Base-by-base conservation (phyloP, 345 rosid genomes). In the Salix exigua region DNA sequence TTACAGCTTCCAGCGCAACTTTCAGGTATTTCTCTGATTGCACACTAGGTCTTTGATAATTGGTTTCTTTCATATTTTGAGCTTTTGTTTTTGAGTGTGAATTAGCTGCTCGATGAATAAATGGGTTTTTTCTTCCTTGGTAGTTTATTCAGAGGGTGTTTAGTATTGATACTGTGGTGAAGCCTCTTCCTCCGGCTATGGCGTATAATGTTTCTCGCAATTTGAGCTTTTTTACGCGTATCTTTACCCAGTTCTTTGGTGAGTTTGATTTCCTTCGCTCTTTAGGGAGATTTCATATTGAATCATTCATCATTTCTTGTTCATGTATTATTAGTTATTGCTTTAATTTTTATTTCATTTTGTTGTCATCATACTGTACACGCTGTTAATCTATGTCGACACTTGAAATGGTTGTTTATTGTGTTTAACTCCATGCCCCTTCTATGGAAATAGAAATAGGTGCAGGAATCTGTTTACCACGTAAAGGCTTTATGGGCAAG, bases 211-310 rank as follows among this genome's bases (percentile, higher is more conserved):
- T 83, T 72, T 91, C 99, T 65, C 94, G 97, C 70, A 95, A 93
- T 85, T 87, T 95, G 90, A 88, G 89, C 89, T 95, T 95, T 90
- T 93, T 95, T 87, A 89, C 91, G 0, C 94, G 99, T 75, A 95
- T 95, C 82, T 95, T 95, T 85, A 95, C 99, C 6, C 99, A 95
- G 87, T 95, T 95, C 87, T 95, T 93, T 78, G 97, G 99, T 95
- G 79, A 80, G 94, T 80, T 42, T 14, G 35, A 31, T 10, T 55
- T 76, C 25, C 17, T 13, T n/a, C 12, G 25, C 35, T 4, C 11
- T 53, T 21, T 17, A 11, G 38, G 14, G 8, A 33, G 51, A 64
- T 69, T 38, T 44, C 33, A 65, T 11, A 33, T 64, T 37, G 9
- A 26, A 42, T 68, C 60, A 35, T 66, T 13, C 33, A 35, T 28